A percentile compares a stretch with the other conserved stretches of the same genome.
These are phyloP conservation scores for Arthrobotrys entomopaga DNA, from an alignment of 2,329 filamentous ascomycete genomes.

Conservation along the genomic window DNA sequence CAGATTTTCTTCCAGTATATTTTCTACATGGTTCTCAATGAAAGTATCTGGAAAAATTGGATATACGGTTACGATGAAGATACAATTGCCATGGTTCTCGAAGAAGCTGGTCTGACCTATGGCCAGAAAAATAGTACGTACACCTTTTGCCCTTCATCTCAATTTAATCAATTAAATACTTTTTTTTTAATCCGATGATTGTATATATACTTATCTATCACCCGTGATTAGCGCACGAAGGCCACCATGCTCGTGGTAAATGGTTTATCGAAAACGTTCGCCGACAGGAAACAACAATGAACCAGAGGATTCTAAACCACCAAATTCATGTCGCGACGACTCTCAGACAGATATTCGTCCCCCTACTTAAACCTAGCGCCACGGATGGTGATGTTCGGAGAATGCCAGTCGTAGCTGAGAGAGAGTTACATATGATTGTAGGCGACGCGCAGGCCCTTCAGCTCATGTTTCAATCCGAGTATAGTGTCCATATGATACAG, in stretches of 20 bases:
- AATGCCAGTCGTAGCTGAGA: slow-evolving; percentile 30
- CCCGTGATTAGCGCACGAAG: slow-evolving; percentile 23
- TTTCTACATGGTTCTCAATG: slow-evolving; percentile 37
- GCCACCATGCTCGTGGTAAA: slow-evolving; percentile 26
- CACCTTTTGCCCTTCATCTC: not conserved
- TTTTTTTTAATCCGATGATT: no score
- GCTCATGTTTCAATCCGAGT: slow-evolving; percentile 54
- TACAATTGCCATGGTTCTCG: slow-evolving; percentile 7
- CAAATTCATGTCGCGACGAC: slow-evolving; percentile 34
- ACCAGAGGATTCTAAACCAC: slow-evolving; percentile 13
- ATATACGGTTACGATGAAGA: slow-evolving; percentile 34
- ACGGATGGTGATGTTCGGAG: not conserved
- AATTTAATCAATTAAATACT: not conserved
- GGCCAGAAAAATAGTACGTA: slow-evolving; percentile 38
- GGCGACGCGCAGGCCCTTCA: slow-evolving; percentile 47
- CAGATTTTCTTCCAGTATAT: slow-evolving; percentile 50
- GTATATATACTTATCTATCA: no score
- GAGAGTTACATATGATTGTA: slow-evolving; percentile 40
- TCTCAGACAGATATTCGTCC: slow-evolving; percentile 41
- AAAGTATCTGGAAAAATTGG: slow-evolving; percentile 44
- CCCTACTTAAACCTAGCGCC: slow-evolving; percentile 24
- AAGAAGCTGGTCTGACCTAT: slow-evolving; percentile 7
- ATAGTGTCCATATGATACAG: slow-evolving; percentile 21
- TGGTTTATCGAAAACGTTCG: slow-evolving; percentile 50
- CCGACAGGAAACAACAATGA: slow-evolving; percentile 39